Conservation (phyloP, 495 filamentous ascomycete species). For the Penicillium soppii region DNA sequence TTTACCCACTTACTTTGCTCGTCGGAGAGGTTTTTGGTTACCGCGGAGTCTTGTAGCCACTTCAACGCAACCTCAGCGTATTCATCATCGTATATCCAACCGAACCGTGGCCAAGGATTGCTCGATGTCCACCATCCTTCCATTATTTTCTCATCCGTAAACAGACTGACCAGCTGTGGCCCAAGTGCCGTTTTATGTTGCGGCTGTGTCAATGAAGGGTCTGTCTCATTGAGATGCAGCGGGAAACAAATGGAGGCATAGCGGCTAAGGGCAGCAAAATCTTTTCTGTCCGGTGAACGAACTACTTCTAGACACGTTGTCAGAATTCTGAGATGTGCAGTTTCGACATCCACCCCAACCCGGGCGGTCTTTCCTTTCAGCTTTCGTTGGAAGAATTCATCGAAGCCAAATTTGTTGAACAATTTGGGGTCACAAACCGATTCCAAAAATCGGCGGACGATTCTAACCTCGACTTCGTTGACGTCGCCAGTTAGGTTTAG, state of each 20-base stretch:
- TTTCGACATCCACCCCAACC: constrained; percentile 9
- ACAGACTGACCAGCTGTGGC: constrained; percentile 10
- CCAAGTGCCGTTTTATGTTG: constrained; percentile 11
- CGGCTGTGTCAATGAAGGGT: constrained; percentile 15
- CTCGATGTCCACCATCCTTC: constrained; percentile 11
- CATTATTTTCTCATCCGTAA: constrained; percentile 9
- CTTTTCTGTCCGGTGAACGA: not conserved
- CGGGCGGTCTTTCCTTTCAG: constrained; percentile 12
- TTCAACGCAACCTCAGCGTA: constrained; percentile 7
- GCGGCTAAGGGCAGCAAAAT: not conserved
- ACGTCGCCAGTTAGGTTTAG: constrained; percentile 3
- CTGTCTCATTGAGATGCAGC: constrained; percentile 4
- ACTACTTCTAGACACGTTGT: constrained; percentile 6
- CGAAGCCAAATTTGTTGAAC: constrained; percentile 20
- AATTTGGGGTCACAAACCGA: constrained; percentile 16
- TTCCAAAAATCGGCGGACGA: constrained; percentile 17
- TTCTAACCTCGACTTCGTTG: constrained; percentile 13
- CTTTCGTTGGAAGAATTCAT: constrained; percentile 20
- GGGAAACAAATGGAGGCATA: constrained; percentile 3
- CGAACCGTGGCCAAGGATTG: not conserved
- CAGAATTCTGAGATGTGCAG: constrained; percentile 4
- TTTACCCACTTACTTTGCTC: constrained; percentile 15
- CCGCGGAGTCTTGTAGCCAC: constrained; percentile 21
- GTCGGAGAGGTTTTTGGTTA: constrained; percentile 15
- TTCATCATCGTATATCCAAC: constrained; percentile 12